Evolutionary conservation across 2,329 filamentous ascomycete species (phyloP), one percentile per base, ranked within the genome.

Genomic region (Calonectria hawksworthii): DNA sequence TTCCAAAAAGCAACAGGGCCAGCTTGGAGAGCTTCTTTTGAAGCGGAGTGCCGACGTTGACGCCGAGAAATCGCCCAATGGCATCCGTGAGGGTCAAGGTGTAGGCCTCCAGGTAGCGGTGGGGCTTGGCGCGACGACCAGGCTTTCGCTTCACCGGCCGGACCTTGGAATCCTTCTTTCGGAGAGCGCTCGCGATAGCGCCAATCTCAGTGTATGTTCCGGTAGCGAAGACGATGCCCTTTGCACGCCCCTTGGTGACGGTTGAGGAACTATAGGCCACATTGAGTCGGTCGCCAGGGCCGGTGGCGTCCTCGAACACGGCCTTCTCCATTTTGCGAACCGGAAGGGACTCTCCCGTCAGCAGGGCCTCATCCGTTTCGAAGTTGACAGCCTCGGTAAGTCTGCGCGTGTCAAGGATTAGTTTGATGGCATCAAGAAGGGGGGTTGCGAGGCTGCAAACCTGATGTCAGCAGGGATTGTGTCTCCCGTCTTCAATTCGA

Each of bases 11-110:
- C 2, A 93, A 83, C 28, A 94, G 87, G 23, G 93, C 93, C 66
- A 95, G 88, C 82, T 91, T 91, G 61, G 92, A 93, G 21, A 95
- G 87, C 80, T 93, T 94, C 78, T 90, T 89, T 83, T 94, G 93
- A n/a, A 95, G 87, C 3, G 93, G 93, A 13, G 93, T 95, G 56
- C 93, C 93, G 18, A 93, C 90, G 70, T 91, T 93, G 74, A 94
- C 89, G 67, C 93, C 93, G 10, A 94, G 87, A 80, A 95, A 93
- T 41, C 89, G 87, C 4, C 91, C 92, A 72, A 93, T 83, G 7
- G 89, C 90, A 81, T 93, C 91, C 16, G 87, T 88, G 52, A 82
- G 76, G 7, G 87, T 88, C 44, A 87, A 75, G 0, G 80, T 80
- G 83, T 84, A 86, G 1, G 86, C 85, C 67, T 86, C 77, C 32